phyloP scores from a whole-genome alignment of 768 basidiomycete species.

The Rhizopogon rudus region DNA sequence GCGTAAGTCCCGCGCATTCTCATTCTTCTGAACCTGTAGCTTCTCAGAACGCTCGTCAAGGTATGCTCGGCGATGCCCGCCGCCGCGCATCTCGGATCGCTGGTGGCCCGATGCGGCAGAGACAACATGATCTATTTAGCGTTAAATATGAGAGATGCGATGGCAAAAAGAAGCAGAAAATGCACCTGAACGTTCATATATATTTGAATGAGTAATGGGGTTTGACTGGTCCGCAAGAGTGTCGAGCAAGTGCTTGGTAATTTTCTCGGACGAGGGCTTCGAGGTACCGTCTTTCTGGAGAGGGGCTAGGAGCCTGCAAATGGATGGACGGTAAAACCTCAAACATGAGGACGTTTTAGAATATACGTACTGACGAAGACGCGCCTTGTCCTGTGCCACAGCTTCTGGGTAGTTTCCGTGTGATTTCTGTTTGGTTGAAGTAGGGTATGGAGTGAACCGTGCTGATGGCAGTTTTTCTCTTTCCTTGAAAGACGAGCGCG shows the following conservation, averaged over 20 bases:
- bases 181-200: constrained; percentile 54
- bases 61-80: constrained; percentile 29
- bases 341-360: neutral
- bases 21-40: constrained; percentile 28
- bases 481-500: neutral
- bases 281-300: constrained; percentile 21
- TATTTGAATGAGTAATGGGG: constrained; percentile 75
- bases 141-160: neutral
- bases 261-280: constrained; percentile 34
- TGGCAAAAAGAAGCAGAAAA: neutral
- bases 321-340: neutral
- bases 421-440: neutral
- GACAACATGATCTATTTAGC: constrained; percentile 45
- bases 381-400: neutral
- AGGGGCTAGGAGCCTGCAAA: constrained; percentile 24
- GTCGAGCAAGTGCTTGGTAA: constrained; percentile 56
- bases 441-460: neutral
- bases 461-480: neutral
- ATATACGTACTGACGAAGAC: neutral
- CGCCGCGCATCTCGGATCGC: constrained; percentile 41
- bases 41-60: constrained; percentile 42
- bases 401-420: neutral
- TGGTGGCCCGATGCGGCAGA: constrained; percentile 71
- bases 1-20: constrained; percentile 4
- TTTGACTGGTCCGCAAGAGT: constrained; percentile 63